These are phyloP conservation scores for Diaporthe vaccinii DNA, from an alignment of 2,329 filamentous ascomycete species.

Conservation along the genomic window DNA sequence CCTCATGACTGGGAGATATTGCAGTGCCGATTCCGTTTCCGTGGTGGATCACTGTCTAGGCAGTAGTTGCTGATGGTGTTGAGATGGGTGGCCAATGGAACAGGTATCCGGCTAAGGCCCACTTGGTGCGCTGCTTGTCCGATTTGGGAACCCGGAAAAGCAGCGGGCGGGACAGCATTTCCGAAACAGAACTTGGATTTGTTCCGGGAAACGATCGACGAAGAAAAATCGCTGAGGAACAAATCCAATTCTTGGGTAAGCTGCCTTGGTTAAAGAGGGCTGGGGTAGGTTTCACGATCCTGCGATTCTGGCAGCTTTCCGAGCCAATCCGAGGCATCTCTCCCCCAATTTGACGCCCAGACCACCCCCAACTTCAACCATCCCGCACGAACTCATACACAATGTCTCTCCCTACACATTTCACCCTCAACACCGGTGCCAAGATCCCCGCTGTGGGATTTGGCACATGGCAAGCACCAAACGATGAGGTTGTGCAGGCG, in stretches of 20 bases:
- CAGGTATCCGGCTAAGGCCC: slow-evolving; percentile 3
- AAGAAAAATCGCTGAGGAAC: not conserved
- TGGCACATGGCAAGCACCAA: slow-evolving; percentile 54
- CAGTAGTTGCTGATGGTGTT: not conserved
- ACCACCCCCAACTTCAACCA: not conserved
- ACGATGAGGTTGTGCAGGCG: slow-evolving; percentile 61
- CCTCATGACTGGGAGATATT: not conserved
- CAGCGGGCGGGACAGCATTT: not conserved
- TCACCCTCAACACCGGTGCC: slow-evolving; percentile 57
- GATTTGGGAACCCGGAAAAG: slow-evolving; percentile 1
- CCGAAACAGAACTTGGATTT: not conserved
- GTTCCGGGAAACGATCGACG: not conserved
- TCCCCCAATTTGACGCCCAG: not conserved
- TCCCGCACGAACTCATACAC: not conserved
- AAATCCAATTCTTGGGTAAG: not conserved
- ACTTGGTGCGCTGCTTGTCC: not conserved
- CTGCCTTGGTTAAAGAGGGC: slow-evolving; percentile 10
- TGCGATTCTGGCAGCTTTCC: not conserved
- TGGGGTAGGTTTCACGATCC: not conserved
- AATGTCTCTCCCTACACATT: slow-evolving; percentile 41
- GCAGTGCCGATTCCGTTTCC: slow-evolving; percentile 1
- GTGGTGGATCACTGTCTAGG: not conserved
- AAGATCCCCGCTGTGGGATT: slow-evolving; percentile 57
- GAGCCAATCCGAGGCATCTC: slow-evolving; percentile 7
- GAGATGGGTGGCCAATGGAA: not conserved